Percentiles rank a stretch among this genome's conserved stretches.
Evolutionary conservation across 140 eudicot genomes (phyloP).

Genomic region (Erigeron philadelphicus): DNA sequence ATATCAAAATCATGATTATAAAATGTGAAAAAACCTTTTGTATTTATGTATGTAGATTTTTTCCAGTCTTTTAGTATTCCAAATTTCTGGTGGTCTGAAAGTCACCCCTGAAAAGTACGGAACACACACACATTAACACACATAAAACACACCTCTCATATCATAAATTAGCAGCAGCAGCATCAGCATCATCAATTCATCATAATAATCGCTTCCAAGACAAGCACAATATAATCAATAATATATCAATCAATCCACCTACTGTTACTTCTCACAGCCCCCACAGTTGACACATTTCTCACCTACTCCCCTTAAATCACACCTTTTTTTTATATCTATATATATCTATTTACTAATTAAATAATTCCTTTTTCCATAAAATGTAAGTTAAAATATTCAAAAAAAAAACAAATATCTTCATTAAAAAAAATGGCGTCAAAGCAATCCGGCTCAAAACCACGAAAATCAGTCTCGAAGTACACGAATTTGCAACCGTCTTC

Average conservation of each 20-base stretch:
- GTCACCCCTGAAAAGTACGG: slow-evolving; percentile 3
- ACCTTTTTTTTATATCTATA: too few species aligned
- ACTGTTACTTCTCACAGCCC: neutral
- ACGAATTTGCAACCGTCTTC: slow-evolving; percentile 55
- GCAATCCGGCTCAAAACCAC: slow-evolving; percentile 37
- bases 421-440: slow-evolving; percentile 49
- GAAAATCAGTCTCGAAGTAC: slow-evolving; percentile 37
- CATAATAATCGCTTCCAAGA: neutral
- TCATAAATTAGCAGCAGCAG: neutral
- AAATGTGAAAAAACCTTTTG: too few species aligned
- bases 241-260: too few species aligned
- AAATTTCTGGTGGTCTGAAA: slow-evolving; percentile 6
- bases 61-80: neutral
- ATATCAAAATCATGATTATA: too few species aligned
- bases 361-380: neutral
- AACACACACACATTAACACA: neutral
- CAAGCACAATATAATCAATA: neutral
- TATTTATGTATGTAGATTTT: too few species aligned
- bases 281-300: neutral
- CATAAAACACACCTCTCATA: neutral
- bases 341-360: neutral
- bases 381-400: neutral
- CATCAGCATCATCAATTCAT: neutral
- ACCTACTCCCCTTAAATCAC: neutral
- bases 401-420: slow-evolving; percentile 7